Base-by-base conservation (phyloP, 306 rosid genomes). In the Vigna reflexopilosa region DNA sequence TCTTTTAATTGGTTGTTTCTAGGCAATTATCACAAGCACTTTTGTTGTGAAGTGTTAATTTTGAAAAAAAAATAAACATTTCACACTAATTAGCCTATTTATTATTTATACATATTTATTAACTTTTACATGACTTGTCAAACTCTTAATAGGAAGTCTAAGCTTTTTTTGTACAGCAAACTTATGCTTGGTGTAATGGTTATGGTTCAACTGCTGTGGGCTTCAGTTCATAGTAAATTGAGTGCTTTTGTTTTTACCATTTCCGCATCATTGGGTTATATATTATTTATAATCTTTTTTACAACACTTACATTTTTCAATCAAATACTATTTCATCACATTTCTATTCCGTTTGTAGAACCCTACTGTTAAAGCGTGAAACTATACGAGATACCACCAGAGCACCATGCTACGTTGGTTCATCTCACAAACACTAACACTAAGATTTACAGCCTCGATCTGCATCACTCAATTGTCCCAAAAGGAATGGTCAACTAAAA, bases 381-480 rank as follows among this genome's bases (percentile, higher is more conserved):
- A 49, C 57, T 30, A 36, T 28, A 48, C 3, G 44, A 5, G 52
- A 70, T 32, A 44, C 24, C 26, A 17, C 75, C 32, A 22, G 50
- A 49, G 19, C 77, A 59, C 34, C 61, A 49, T 38, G 50, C 47
- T 59, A 59, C 70, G 44, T 9, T 55, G 59, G 54, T 50, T 15
- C 54, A 61, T 59, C 40, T 50, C 12, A 11, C 44, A 62, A 62
- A 54, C 58, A 26, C 58, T 69, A 55, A 8, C 59, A 67, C 32
- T 44, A 58, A 47, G 62, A 64, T 71, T 32, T 44, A 48, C 76
- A 68, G 4, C 7, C 59, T 52, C 14, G 42, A 54, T 76, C 64
- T 72, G 55, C 76, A 72, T 28, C 67, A 73, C 61, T 19, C 65
- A 72, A 48, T 34, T 15, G 3, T 45, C 19, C 45, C 70, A 54